Percentiles rank a stretch among this genome's conserved stretches.
Evolutionary conservation across 305 asterid species (phyloP).

Genomic region (Fraxinus albicans): DNA sequence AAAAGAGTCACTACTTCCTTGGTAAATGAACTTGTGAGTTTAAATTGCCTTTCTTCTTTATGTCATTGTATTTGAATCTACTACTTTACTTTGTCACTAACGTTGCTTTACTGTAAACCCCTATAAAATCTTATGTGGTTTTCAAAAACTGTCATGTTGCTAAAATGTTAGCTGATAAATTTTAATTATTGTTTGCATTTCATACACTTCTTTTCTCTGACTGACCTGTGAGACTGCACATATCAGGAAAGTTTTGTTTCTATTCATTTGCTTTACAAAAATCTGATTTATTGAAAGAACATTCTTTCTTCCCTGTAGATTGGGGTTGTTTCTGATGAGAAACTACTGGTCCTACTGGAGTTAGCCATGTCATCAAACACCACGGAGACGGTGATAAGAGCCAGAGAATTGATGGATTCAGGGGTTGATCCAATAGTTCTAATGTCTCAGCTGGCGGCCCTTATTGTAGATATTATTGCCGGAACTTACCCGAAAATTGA

Average conservation of each 20-base stretch:
- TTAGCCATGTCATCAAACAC: constrained; percentile 89
- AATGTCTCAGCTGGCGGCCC: constrained; percentile 87
- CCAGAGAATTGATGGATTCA: constrained; percentile 82
- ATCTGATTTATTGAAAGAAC: constrained; percentile 4
- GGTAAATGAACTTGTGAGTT: constrained; percentile 93
- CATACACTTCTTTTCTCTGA: neutral
- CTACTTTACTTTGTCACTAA: neutral
- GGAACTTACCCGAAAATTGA: constrained; percentile 56
- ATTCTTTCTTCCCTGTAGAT: constrained; percentile 41
- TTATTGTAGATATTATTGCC: constrained; percentile 88
- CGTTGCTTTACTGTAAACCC: neutral
- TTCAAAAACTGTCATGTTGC: neutral
- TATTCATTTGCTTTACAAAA: neutral
- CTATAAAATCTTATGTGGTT: neutral
- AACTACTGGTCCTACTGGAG: constrained; percentile 79
- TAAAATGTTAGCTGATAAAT: neutral
- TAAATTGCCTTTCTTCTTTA: constrained; percentile 3
- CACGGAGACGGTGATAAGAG: constrained; percentile 78
- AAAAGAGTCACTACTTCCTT: constrained; percentile 73
- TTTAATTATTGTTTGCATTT: neutral
- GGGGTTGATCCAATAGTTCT: constrained; percentile 86
- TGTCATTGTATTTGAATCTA: neutral
- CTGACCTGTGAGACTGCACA: neutral
- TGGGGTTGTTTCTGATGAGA: constrained; percentile 95
- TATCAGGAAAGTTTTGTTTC: neutral